These are phyloP conservation scores for Phialophora tarda DNA, from an alignment of 2,329 filamentous ascomycete genomes.

Conservation along the genomic window DNA sequence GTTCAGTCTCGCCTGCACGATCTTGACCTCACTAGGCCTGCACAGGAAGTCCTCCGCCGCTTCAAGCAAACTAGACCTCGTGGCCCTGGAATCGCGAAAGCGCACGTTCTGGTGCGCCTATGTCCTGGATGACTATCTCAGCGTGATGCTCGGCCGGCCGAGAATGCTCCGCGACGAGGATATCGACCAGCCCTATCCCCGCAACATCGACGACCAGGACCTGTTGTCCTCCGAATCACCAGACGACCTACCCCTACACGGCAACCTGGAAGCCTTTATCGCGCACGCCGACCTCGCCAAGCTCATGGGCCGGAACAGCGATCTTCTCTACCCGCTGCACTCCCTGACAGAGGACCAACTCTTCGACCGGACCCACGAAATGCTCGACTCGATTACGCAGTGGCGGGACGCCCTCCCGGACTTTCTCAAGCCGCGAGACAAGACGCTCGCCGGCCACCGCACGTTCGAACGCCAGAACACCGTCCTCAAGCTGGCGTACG, in stretches of 20 bases:
- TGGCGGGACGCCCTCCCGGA: slow-evolving; percentile 40
- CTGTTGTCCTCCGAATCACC: slow-evolving; percentile 54
- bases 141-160: slow-evolving; percentile 67
- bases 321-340: slow-evolving; percentile 41
- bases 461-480: slow-evolving; percentile 42
- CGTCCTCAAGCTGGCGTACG: slow-evolving; percentile 41
- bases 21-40: slow-evolving; percentile 52
- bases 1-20: slow-evolving; percentile 54
- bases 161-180: slow-evolving; percentile 67
- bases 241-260: slow-evolving; percentile 41
- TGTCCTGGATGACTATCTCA: slow-evolving; percentile 66
- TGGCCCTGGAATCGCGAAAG: slow-evolving; percentile 59
- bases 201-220: slow-evolving; percentile 62
- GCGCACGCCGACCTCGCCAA: slow-evolving; percentile 40
- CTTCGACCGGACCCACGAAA: slow-evolving; percentile 35
- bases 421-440: slow-evolving; percentile 40
- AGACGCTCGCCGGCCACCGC: slow-evolving; percentile 38
- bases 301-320: slow-evolving; percentile 39
- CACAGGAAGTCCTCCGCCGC: slow-evolving; percentile 45
- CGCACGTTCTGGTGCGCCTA: slow-evolving; percentile 69
- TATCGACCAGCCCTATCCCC: slow-evolving; percentile 66
- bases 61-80: slow-evolving; percentile 41
- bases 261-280: slow-evolving; percentile 40
- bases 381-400: slow-evolving; percentile 35
- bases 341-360: slow-evolving; percentile 37